Base-by-base conservation (phyloP, 371 early-diverging fungal species). In the Mucor circinelloides region DNA sequence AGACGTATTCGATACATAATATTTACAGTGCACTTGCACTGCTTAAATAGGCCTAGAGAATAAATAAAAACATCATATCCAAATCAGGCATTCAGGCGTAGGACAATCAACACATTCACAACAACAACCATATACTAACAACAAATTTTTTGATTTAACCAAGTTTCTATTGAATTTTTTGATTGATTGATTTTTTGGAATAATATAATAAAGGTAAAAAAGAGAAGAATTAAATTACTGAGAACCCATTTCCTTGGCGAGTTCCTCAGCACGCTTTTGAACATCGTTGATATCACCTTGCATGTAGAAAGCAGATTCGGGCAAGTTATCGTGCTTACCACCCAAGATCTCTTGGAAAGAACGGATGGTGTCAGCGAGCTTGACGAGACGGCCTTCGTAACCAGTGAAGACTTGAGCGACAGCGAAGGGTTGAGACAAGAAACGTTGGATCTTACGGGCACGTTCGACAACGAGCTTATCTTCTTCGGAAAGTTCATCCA, bases 351-450 rank as follows among this genome's bases (percentile, higher is more conserved):
- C 97, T 86, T 90, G 90, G 92, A 97, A 98, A 46, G 95, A 95
- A 76, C 96, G 93, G 87, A 98, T 91, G 75, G 97, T 96, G 80
- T 98, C 98, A 84, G 91, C 86, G 60, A 97, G 90, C 66, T 87
- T 81, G 77, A 98, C 98, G 70, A 95, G 90, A 83, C 95, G 93
- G 84, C 98, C 98, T 84, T 95, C 95, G 80, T 89, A 95, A 87
- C 98, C 98, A 84, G 97, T 98, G 92, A 98, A 98, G 70, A 98
- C 94, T 77, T 95, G 90, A 81, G 97, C 98, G 66, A 95, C 95
- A 70, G 93, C 89, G 90, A 98, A 98, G 63, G 98, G 98, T 86
- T 98, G 98, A 73, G 94, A 93, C 95, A 98, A 94, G 93, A 98
- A 98, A 86, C 93, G 91, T 90, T 96, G 93, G n/a, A n/a, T n/a